Base-by-base conservation (phyloP, 208 protist species). In the Leishmania tropica region DNA sequence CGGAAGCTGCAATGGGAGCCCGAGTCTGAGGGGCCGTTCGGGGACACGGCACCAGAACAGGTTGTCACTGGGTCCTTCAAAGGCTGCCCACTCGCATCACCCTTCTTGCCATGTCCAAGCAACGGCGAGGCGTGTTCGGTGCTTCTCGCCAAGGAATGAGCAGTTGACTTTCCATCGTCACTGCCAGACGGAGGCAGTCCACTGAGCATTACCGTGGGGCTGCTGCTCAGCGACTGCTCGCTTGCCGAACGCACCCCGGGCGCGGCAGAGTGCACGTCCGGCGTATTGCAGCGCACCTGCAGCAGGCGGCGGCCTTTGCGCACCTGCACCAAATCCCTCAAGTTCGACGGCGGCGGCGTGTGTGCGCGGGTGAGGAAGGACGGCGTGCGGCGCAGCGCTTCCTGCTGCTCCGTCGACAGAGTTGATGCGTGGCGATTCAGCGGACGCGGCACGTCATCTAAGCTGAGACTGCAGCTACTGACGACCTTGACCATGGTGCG, bases 381-480 rank as follows among this genome's bases (percentile, higher is more conserved):
- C 21, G 89, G 81, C 4, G 83, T 88, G 40, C 68, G 56, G n/a
- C 72, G 76, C 37, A 88, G 77, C n/a, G 82, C 86, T n/a, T 79
- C 80, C 19, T 85, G 80, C 80, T 92, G 86, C 19, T 54, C 65
- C 72, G 48, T 81, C 40, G 83, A 87, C 28, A 92, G 80, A 21
- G 83, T 87, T 42, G 86, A 89, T 3, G 86, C 62, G n/a, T 89
- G 78, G 19, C 86, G 86, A 4, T 80, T 84, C n/a, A 89, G 76
- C 45, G 86, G 86, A 35, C 77, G 79, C 2, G 86, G 67, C 24
- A 56, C 70, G 54, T 81, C 83, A 51, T 78, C 64, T 62, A 74
- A 42, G 37, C 47, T 82, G 53, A 78, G 60, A 47, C 72, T 83
- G 79, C 35, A 67, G 71, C 64, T 79, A 8, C 40, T 77, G 77